Conservation (phyloP, 257 asterid species). For the Leptodermis oblonga region DNA sequence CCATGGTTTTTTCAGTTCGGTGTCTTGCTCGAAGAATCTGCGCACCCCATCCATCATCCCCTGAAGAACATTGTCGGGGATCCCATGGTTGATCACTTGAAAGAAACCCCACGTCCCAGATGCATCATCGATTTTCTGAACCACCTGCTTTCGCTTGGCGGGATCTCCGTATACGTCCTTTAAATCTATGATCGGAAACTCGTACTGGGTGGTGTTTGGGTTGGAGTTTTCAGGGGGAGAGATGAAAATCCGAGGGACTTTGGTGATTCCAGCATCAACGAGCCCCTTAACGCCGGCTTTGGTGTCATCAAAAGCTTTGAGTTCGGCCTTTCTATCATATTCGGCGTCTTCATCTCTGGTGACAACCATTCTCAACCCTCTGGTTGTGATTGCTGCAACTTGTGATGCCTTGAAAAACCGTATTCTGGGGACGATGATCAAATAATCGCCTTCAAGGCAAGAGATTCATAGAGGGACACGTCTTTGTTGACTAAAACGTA, state of each 20-base stretch:
- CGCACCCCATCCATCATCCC: slow-evolving; percentile 24
- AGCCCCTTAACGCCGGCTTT: slow-evolving; percentile 30
- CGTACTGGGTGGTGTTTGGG: neutral
- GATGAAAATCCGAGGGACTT: slow-evolving; percentile 26
- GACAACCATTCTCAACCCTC: too few relatives aligned
- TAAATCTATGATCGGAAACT: slow-evolving; percentile 25
- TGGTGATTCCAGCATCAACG: slow-evolving; percentile 24
- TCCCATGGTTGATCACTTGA: slow-evolving; percentile 29
- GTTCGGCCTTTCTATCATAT: slow-evolving; percentile 16
- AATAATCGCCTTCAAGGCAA: too few relatives aligned
- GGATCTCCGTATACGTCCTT: slow-evolving; percentile 8
- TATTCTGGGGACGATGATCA: too few relatives aligned
- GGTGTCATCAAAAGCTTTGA: slow-evolving; percentile 29
- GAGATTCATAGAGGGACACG: too few relatives aligned
- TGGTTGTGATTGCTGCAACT: too few relatives aligned
- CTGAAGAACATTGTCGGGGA: slow-evolving; percentile 12
- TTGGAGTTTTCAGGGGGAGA: too few relatives aligned
- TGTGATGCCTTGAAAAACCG: too few relatives aligned
- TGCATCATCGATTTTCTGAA: slow-evolving; percentile 18
- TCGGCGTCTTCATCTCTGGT: slow-evolving; percentile 5
- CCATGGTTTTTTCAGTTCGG: slow-evolving; percentile 20
- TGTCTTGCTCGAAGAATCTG: slow-evolving; percentile 26
- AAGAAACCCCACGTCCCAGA: slow-evolving; percentile 30
- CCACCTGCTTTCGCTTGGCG: neutral
- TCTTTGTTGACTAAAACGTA: too few relatives aligned